These are phyloP conservation scores for Populus simonii DNA, from an alignment of 345 rosid species.

Conservation along the genomic window DNA sequence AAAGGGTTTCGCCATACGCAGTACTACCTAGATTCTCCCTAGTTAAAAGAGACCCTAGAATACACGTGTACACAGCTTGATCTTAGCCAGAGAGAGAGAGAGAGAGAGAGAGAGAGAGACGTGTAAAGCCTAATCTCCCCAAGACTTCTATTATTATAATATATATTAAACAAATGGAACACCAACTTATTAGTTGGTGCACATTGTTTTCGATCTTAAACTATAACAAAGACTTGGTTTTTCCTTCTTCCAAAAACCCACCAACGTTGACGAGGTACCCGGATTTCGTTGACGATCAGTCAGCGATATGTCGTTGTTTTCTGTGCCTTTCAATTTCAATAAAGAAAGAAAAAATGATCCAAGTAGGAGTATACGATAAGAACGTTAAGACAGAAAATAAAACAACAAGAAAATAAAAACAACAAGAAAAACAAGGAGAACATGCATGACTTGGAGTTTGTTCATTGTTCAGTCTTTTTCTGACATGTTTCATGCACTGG, in stretches of 20 bases:
- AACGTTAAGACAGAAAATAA: slow-evolving; percentile 26
- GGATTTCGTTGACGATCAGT: slow-evolving; percentile 36
- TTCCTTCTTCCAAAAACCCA: slow-evolving; percentile 10
- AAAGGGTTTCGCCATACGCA: neutral
- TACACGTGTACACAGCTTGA: neutral
- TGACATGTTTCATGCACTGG: slow-evolving; percentile 32
- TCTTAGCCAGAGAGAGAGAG: neutral
- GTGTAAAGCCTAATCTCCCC: slow-evolving; percentile 6
- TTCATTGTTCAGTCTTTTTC: slow-evolving; percentile 41
- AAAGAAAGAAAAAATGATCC: neutral
- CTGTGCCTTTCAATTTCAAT: slow-evolving; percentile 25
- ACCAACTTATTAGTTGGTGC: neutral
- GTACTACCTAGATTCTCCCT: slow-evolving; percentile 34
- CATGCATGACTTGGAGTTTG: slow-evolving; percentile 44
- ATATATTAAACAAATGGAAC: neutral
- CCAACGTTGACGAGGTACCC: slow-evolving; percentile 36
- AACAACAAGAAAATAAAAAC: slow-evolving; percentile 16
- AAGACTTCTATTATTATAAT: neutral
- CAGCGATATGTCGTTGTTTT: slow-evolving; percentile 30
- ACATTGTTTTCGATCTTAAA: too few relatives aligned
- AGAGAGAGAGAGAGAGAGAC: neutral
- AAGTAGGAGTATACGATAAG: slow-evolving; percentile 8
- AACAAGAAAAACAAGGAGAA: slow-evolving; percentile 34
- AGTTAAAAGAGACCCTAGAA: slow-evolving; percentile 8
- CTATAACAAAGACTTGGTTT: neutral